Base-by-base conservation (phyloP, 768 basidiomycete genomes). In the Megacollybia marginata region DNA sequence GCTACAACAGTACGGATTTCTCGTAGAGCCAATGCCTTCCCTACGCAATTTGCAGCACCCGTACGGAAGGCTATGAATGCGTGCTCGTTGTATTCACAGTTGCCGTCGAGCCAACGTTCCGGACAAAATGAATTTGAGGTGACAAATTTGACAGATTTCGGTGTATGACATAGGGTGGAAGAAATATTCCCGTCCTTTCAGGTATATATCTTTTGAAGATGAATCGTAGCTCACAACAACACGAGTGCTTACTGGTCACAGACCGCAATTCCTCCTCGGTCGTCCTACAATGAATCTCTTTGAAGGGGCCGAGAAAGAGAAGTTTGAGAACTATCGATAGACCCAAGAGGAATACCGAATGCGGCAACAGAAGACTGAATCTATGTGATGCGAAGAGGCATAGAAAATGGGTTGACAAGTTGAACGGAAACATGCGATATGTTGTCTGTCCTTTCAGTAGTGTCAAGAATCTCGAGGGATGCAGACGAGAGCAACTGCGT, bases 351-450 rank as follows among this genome's bases (percentile, higher is more conserved):
- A 49, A 88, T 76, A 1, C 82, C 84, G 48, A 77, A 79, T 9
- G 77, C 75, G 9, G 72, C 72, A 38, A 88, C 78, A n/a, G 69
- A 78, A 2, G 83, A 82, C 23, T 69, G 64, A 48, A 88, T 77
- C 43, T 69, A 65, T 3, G 78, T 83, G 52, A 88, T 78, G 28
- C 67, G 61, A 34, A 88, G 70, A 19, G 69, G 65, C 2, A 80
- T 68, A 5, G 77, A 80, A 66, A 89, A 88, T 3, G 85, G 85
- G 60, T 89, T 88, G 43, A 60, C 69, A 31, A 89, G 69, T 28
- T 70, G 62, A 33, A 87, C 83, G 8, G 72, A 74, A 47, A 83
- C 81, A 55, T 84, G 80, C 34, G 77, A 76, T 52, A 87, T 73
- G 60, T 88, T 83, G 55, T 81, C 78, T 49, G 64, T 62, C 28